A percentile compares a stretch with the other conserved stretches of the same genome.
Conservation (phyloP, 306 rosid species). For the Cucumis sativus region Cucumber_9930_V3 NC_026656.2:3961501-3962000, state of each 20-base stretch:
- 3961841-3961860: slow-evolving; percentile 94
- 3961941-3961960: not conserved
- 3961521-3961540: not conserved
- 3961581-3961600: not conserved
- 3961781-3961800: slow-evolving; percentile 49
- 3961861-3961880: slow-evolving; percentile 20
- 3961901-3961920: not conserved
- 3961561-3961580: not conserved
- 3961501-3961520: not conserved
- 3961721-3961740: not conserved
- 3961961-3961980: not conserved
- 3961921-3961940: not conserved
- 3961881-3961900: not conserved
- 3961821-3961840: slow-evolving; percentile 85
- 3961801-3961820: slow-evolving; percentile 76
- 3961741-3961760: slow-evolving; percentile 49
- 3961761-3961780: slow-evolving; percentile 71
- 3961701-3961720: not conserved
- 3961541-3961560: not conserved
- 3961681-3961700: not conserved
- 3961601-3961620: not conserved
- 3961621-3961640: not conserved
- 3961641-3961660: not conserved
- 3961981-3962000: not conserved
- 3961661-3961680: not conserved